Conservation (phyloP, 1,139 yeast genomes). For the Candida pseudoviswanathii region DNA sequence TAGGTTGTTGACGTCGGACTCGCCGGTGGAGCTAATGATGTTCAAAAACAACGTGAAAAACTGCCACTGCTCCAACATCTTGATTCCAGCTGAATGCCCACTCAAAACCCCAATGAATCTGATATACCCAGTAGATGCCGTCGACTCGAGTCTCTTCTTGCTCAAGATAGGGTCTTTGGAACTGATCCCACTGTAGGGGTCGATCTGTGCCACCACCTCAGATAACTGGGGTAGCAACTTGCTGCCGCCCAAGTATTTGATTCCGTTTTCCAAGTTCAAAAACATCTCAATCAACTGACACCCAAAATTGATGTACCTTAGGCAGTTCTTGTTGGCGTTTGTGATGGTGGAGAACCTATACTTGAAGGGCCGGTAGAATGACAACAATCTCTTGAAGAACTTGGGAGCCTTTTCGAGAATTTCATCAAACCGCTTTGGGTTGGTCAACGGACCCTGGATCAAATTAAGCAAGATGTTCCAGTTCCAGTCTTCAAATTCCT, state of each 20-base stretch:
- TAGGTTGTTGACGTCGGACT: constrained; percentile 46
- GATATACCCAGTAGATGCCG: constrained; percentile 77
- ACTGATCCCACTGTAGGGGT: constrained; percentile 73
- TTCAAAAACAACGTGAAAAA: constrained; percentile 80
- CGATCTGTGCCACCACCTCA: constrained; percentile 84
- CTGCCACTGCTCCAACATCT: constrained; percentile 77
- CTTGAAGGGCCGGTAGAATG: constrained; percentile 91
- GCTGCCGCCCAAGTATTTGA: constrained; percentile 65
- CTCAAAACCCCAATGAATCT: constrained; percentile 75
- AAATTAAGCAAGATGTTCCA: constrained; percentile 73
- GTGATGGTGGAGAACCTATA: constrained; percentile 68
- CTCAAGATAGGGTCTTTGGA: constrained; percentile 78
- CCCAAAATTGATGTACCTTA: constrained; percentile 69
- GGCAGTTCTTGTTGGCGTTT: constrained; percentile 40
- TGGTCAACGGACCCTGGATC: constrained; percentile 77
- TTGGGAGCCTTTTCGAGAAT: constrained; percentile 73
- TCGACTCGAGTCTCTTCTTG: constrained; percentile 56
- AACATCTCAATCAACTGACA: constrained; percentile 69
- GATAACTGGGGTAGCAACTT: constrained; percentile 85
- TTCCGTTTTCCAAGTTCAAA: constrained; percentile 65
- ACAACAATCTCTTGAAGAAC: constrained; percentile 78
- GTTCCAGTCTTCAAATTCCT: constrained; percentile 84
- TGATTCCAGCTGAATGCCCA: constrained; percentile 59
- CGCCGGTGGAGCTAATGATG: constrained; percentile 52
- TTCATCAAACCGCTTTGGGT: constrained; percentile 76